These are phyloP conservation scores for Acanthamoeba culbertsoni DNA, from an alignment of 208 protist genomes.

Conservation along the genomic window DNA sequence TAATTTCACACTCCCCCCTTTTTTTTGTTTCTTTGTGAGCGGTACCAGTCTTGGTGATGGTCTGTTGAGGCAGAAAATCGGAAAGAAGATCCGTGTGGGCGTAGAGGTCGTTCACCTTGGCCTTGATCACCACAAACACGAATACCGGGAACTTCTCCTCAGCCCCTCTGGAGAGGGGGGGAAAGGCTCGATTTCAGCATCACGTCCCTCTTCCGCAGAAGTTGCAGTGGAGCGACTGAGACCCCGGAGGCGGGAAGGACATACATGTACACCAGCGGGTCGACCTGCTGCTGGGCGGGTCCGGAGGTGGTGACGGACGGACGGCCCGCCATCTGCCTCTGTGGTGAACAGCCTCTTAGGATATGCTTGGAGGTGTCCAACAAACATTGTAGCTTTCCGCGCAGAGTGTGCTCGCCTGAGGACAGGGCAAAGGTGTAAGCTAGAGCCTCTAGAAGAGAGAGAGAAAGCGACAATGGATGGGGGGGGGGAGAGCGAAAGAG, in stretches of 20 bases:
- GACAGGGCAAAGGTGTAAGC: background rate
- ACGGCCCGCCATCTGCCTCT: background rate
- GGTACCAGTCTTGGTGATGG: conserved; percentile 34
- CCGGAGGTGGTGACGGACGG: background rate
- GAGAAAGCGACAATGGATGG: too few species aligned
- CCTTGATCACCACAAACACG: conserved; percentile 51
- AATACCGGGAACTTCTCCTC: conserved; percentile 53
- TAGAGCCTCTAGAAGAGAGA: too few species aligned
- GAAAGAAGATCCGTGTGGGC: conserved; percentile 4
- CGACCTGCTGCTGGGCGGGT: background rate
- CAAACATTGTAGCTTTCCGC: conserved; percentile 32
- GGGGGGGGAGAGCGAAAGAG: too few species aligned
- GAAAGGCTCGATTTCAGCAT: too few species aligned
- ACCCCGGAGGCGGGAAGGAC: background rate
- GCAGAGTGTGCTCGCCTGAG: background rate
- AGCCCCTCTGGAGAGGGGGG: background rate
- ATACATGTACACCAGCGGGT: background rate
- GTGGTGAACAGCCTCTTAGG: background rate
- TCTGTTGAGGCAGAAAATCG: conserved; percentile 43
- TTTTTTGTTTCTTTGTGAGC: background rate
- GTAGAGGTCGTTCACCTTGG: background rate
- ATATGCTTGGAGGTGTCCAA: conserved; percentile 45
- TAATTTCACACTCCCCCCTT: background rate
- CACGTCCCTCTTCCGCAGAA: too few species aligned
- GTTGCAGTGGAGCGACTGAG: too few species aligned